A percentile compares a stretch with the other conserved stretches of the same genome.
phyloP scores from a whole-genome alignment of 495 filamentous ascomycete species.

The Arthonia radiata region DNA sequence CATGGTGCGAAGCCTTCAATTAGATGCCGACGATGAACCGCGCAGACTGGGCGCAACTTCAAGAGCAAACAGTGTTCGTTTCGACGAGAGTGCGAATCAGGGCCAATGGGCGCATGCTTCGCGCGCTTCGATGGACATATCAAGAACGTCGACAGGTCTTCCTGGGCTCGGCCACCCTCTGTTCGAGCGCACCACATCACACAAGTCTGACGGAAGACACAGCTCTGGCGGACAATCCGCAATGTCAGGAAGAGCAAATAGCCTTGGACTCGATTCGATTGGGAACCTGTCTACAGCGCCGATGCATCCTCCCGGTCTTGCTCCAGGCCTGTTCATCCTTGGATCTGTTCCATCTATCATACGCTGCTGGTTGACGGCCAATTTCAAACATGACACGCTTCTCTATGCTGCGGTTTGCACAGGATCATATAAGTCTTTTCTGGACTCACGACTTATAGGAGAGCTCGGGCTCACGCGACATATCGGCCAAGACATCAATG shows the following conservation, averaged over 20 bases:
- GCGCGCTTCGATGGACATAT: slow-evolving; percentile 54
- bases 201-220: slow-evolving; percentile 89
- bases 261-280: slow-evolving; percentile 49
- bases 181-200: slow-evolving; percentile 72
- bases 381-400: slow-evolving; percentile 64
- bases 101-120: slow-evolving; percentile 66
- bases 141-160: slow-evolving; percentile 56
- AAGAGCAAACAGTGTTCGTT: slow-evolving; percentile 92
- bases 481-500: slow-evolving; percentile 35
- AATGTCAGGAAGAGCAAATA: slow-evolving; percentile 56
- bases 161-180: slow-evolving; percentile 41
- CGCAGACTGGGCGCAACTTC: slow-evolving; percentile 54
- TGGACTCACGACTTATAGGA: slow-evolving; percentile 47
- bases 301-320: slow-evolving; percentile 38
- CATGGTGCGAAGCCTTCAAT: slow-evolving; percentile 45
- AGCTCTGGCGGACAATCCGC: slow-evolving; percentile 55
- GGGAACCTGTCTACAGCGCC: slow-evolving; percentile 35
- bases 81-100: slow-evolving; percentile 87
- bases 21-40: slow-evolving; percentile 79
- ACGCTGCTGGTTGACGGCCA: slow-evolving; percentile 74
- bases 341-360: slow-evolving; percentile 82
- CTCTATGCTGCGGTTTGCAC: slow-evolving; percentile 84
- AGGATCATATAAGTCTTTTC: slow-evolving; percentile 61
- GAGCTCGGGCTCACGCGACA: slow-evolving; percentile 43
- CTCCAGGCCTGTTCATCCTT: slow-evolving; percentile 57